Percentiles rank a stretch among this genome's conserved stretches.
These are phyloP conservation scores for Schizophyllum commune DNA, from an alignment of 1,284 basidiomycete genomes.

Conservation along the genomic window DNA sequence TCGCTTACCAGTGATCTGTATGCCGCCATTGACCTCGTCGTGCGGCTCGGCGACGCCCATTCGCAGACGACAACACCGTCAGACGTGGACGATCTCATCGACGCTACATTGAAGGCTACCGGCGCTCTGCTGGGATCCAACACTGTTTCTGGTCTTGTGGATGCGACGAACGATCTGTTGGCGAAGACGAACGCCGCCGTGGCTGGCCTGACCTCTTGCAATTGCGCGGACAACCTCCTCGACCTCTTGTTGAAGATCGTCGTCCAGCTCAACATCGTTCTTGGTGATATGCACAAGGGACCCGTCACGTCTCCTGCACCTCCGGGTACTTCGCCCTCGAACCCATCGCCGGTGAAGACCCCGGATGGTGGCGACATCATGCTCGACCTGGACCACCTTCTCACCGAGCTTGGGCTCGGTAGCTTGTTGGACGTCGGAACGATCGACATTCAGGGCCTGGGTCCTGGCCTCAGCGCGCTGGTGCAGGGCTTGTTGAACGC, in stretches of 20 bases:
- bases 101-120: neutral
- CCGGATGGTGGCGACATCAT: neutral
- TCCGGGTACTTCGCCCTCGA: neutral
- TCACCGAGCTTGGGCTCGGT: neutral
- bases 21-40: neutral
- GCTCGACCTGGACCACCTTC: neutral
- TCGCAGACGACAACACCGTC: too few species aligned
- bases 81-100: neutral
- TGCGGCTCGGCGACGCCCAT: neutral
- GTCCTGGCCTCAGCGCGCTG: neutral
- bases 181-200: neutral
- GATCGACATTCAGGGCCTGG: neutral
- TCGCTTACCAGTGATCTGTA: neutral
- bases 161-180: neutral
- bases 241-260: neutral
- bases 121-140: neutral
- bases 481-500: neutral
- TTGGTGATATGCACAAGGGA: neutral
- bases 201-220: neutral
- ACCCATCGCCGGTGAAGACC: neutral
- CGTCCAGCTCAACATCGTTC: neutral
- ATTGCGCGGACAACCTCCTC: neutral
- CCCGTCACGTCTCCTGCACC: neutral
- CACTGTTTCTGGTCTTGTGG: neutral
- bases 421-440: neutral